These are phyloP conservation scores for Suillus bovinus DNA, from an alignment of 768 basidiomycete genomes.

Conservation along the genomic window DNA sequence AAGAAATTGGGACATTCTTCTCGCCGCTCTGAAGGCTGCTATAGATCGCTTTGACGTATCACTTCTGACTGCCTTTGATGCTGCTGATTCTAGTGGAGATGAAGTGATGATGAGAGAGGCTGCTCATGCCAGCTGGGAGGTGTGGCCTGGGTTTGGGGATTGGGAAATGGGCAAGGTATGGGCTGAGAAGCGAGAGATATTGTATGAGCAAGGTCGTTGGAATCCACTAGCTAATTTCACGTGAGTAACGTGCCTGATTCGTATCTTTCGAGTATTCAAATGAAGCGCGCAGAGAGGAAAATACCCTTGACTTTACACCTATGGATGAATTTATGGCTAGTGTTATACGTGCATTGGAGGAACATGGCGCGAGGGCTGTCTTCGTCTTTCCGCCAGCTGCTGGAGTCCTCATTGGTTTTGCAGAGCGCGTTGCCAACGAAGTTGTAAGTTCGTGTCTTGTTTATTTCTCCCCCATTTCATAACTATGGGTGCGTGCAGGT, in stretches of 20 bases:
- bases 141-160: constrained; percentile 53
- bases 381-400: constrained; percentile 84
- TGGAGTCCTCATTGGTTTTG: constrained; percentile 76
- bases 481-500: constrained; percentile 49
- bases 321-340: constrained; percentile 90
- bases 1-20: constrained; percentile 60
- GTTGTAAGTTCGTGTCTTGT: constrained; percentile 53
- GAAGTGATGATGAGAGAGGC: constrained; percentile 79
- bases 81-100: constrained; percentile 72
- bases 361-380: constrained; percentile 80
- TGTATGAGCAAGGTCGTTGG: constrained; percentile 84
- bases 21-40: constrained; percentile 68
- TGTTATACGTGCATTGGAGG: constrained; percentile 60
- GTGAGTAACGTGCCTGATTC: constrained; percentile 38
- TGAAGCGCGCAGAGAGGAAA: constrained; percentile 42
- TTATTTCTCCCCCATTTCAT: constrained; percentile 5
- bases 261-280: not conserved
- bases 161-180: constrained; percentile 96
- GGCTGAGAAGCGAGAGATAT: constrained; percentile 93
- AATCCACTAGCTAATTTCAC: constrained; percentile 81
- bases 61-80: constrained; percentile 86
- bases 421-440: constrained; percentile 82
- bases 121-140: constrained; percentile 83
- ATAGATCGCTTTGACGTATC: constrained; percentile 88
- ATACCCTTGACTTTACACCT: constrained; percentile 78